A percentile compares a stretch with the other conserved stretches of the same genome.
Evolutionary conservation across 2,329 filamentous ascomycete species (phyloP).

Genomic region (Lachnellula occidentalis): DNA sequence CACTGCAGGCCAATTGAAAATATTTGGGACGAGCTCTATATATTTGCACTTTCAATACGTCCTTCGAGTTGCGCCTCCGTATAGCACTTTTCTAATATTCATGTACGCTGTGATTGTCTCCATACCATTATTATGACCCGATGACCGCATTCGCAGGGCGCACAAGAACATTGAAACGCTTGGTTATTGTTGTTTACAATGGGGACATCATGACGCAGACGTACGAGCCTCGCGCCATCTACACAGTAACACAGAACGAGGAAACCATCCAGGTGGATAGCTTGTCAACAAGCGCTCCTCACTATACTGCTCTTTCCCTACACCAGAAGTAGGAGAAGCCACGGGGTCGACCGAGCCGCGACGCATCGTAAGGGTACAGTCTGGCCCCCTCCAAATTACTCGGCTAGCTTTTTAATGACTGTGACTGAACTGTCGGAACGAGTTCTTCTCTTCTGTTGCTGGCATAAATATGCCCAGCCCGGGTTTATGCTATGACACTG

Average conservation of each 20-base stretch:
- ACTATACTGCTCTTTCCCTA: conserved; percentile 2
- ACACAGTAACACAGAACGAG: neutral
- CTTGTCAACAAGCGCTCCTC: conserved; percentile 7
- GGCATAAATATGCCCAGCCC: too few species aligned
- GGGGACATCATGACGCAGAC: conserved; percentile 4
- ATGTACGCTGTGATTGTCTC: too few species aligned
- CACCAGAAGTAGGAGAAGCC: neutral
- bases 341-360: neutral
- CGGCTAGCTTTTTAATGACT: too few species aligned
- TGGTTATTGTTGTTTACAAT: conserved; percentile 9
- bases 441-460: too few species aligned
- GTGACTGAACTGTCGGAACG: too few species aligned
- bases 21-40: too few species aligned
- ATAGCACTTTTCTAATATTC: neutral
- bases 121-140: too few species aligned
- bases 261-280: conserved; percentile 5
- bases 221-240: too few species aligned
- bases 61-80: too few species aligned
- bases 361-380: neutral
- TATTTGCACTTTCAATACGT: too few species aligned
- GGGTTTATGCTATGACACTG: too few species aligned
- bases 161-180: neutral
- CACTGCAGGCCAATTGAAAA: too few species aligned
- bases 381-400: neutral
- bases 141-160: conserved; percentile 1